Conservation (phyloP, 345 rosid species). For the Geranium rotundifolium region DNA sequence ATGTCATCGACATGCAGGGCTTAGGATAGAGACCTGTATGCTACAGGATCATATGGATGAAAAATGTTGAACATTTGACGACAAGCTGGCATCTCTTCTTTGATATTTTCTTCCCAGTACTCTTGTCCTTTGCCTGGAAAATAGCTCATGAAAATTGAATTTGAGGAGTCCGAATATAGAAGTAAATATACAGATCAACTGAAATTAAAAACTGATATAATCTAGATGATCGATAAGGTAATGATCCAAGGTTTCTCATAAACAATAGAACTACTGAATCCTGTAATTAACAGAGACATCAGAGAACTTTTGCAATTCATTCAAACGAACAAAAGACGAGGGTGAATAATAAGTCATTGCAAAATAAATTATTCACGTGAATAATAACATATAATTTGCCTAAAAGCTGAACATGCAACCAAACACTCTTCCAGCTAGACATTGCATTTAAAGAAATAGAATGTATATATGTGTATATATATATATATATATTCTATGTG, state of each 20-base stretch:
- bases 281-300: not conserved
- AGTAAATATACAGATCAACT: not conserved
- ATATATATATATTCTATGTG: too few relatives aligned
- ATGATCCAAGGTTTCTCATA: not conserved
- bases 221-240: not conserved
- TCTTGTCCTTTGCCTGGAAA: conserved; percentile 60
- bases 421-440: not conserved
- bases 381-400: not conserved
- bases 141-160: not conserved
- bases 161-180: not conserved
- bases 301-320: not conserved
- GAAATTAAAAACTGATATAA: not conserved
- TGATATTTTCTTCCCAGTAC: conserved; percentile 68
- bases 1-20: not conserved
- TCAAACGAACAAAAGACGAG: not conserved
- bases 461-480: too few relatives aligned
- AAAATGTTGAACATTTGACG: conserved; percentile 94
- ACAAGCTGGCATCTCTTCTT: conserved; percentile 93
- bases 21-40: conserved; percentile 58
- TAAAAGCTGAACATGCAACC: not conserved
- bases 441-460: not conserved
- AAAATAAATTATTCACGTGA: not conserved
- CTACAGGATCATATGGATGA: conserved; percentile 97
- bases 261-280: not conserved
- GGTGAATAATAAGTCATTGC: not conserved